Percentiles rank a stretch among this genome's conserved stretches.
Evolutionary conservation across 2,329 filamentous ascomycete genomes (phyloP).

Genomic region (Diaporthe citri): DNA sequence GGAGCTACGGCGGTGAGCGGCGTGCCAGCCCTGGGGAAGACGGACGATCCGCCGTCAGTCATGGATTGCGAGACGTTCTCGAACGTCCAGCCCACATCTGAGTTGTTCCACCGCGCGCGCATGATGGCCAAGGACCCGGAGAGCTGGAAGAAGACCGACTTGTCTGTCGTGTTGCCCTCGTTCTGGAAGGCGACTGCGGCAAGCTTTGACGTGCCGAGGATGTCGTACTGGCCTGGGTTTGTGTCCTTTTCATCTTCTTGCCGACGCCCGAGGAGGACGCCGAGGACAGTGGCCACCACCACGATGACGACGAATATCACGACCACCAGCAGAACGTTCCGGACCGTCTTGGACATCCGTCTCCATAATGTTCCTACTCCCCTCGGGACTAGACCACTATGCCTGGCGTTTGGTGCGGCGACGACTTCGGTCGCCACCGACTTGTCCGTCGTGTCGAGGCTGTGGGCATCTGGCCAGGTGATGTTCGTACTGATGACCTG

Average conservation of each 20-base stretch:
- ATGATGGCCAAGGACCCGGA: slow-evolving; percentile 29
- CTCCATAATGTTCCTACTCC: slow-evolving; percentile 13
- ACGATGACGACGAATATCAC: slow-evolving; percentile 2
- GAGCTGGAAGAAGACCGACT: slow-evolving; percentile 35
- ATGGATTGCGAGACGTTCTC: slow-evolving; percentile 35
- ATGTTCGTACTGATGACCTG: slow-evolving; percentile 20
- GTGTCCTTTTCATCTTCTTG: not conserved
- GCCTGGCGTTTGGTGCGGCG: not conserved
- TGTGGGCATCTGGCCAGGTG: not conserved
- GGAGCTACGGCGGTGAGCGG: slow-evolving; percentile 23
- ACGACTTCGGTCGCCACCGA: not conserved
- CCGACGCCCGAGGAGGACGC: slow-evolving; percentile 13
- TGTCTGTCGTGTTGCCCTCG: slow-evolving; percentile 29
- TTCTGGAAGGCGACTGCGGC: slow-evolving; percentile 31
- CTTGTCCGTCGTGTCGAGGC: not conserved
- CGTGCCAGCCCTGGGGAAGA: slow-evolving; percentile 23
- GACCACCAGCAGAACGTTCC: slow-evolving; percentile 7
- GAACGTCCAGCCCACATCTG: slow-evolving; percentile 22
- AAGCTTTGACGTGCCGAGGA: slow-evolving; percentile 29
- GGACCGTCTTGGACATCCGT: slow-evolving; percentile 8
- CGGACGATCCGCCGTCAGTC: slow-evolving; percentile 28
- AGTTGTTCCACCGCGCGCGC: slow-evolving; percentile 26
- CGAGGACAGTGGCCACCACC: slow-evolving; percentile 24
- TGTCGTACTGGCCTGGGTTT: slow-evolving; percentile 5
- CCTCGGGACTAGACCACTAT: slow-evolving; percentile 3